Conservation (phyloP, 139 green algal species). For the Coelastrella sp. region DNA sequence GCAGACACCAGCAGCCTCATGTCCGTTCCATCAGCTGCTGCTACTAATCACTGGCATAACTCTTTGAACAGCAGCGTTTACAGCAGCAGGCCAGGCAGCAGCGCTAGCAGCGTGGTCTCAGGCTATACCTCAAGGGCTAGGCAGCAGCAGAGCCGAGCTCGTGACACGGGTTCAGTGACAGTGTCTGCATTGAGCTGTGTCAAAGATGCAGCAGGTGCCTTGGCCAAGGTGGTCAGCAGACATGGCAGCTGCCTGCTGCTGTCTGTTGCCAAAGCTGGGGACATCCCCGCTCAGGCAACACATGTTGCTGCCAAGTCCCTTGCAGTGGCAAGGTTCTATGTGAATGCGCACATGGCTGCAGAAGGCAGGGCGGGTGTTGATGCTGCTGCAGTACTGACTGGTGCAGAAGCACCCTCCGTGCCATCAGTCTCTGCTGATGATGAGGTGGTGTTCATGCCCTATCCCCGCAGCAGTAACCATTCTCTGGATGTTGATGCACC, state of each 20-base stretch:
- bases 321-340: constrained; percentile 46
- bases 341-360: constrained; percentile 44
- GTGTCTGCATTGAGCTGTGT: constrained; percentile 33
- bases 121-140: neutral
- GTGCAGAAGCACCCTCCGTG: neutral
- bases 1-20: constrained; percentile 20
- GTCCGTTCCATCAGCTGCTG: neutral
- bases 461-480: neutral
- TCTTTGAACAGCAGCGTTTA: neutral
- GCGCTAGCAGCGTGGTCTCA: constrained; percentile 4
- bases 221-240: constrained; percentile 43
- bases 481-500: neutral
- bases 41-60: neutral
- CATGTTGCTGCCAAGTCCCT: constrained; percentile 51
- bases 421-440: neutral
- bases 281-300: constrained; percentile 4
- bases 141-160: neutral
- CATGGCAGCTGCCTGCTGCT: constrained; percentile 47
- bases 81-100: constrained; percentile 40
- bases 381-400: constrained; percentile 32
- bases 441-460: constrained; percentile 43
- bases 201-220: constrained; percentile 44
- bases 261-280: neutral
- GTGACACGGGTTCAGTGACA: constrained; percentile 28
- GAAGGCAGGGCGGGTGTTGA: constrained; percentile 28